Conservation (phyloP, 2,329 filamentous ascomycete genomes). For the Phyllosticta citrichinensis region DNA sequence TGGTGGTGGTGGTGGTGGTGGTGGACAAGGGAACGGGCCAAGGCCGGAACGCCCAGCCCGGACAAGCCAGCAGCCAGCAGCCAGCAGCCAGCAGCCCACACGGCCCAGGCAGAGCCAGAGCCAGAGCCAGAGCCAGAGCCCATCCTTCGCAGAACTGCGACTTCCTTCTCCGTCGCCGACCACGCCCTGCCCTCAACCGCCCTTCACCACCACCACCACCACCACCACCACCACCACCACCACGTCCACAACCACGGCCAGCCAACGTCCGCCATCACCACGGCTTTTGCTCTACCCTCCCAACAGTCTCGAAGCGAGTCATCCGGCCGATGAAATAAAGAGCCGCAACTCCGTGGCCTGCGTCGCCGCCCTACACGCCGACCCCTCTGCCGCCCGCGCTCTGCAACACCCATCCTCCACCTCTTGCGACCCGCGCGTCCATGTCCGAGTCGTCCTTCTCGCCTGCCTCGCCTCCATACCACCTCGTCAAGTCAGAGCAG, state of each 20-base stretch:
- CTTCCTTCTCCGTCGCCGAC: neutral
- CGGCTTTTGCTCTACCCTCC: neutral
- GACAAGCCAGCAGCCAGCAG: neutral
- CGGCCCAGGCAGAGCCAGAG: neutral
- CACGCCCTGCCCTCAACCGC: neutral
- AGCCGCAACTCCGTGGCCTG: neutral
- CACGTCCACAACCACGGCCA: neutral
- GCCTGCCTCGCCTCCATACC: slow-evolving; percentile 34
- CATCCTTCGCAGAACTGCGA: neutral
- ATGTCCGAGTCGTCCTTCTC: slow-evolving; percentile 27
- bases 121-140: neutral
- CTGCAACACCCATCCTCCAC: slow-evolving; percentile 27
- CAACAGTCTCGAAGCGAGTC: neutral
- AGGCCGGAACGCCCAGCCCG: neutral
- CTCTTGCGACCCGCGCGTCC: slow-evolving; percentile 19
- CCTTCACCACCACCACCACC: neutral
- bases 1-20: neutral
- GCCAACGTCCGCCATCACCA: neutral
- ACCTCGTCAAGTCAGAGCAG: slow-evolving; percentile 26
- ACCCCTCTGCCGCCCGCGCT: slow-evolving; percentile 14
- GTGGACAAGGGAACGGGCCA: neutral
- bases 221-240: neutral
- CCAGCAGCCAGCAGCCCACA: too few species aligned
- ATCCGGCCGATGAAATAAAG: neutral
- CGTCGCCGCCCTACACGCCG: slow-evolving; percentile 2